Percentiles rank a stretch among this genome's conserved stretches.
Evolutionary conservation across 305 asterid genomes (phyloP).

Genomic region (Fraxinus dipetala): DNA sequence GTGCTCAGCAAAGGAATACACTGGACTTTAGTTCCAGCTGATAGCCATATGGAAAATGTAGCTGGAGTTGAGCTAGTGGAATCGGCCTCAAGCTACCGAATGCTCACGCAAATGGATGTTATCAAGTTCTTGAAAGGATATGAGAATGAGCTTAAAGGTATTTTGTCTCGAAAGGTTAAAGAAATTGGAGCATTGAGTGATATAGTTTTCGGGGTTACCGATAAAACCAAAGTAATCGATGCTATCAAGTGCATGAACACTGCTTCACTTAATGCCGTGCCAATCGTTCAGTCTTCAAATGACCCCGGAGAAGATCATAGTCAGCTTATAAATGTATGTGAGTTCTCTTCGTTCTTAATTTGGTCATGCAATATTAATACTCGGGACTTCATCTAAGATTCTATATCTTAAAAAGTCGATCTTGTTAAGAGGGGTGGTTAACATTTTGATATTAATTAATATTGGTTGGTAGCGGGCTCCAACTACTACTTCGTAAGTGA

Average conservation of each 20-base stretch:
- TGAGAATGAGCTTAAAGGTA: slow-evolving; percentile 41
- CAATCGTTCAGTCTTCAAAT: slow-evolving; percentile 44
- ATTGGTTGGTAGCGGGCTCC: too few relatives aligned
- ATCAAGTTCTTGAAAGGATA: slow-evolving; percentile 52
- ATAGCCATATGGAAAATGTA: slow-evolving; percentile 55
- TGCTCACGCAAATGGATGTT: slow-evolving; percentile 84
- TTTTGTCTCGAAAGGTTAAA: slow-evolving; percentile 32
- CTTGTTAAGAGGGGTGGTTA: too few relatives aligned
- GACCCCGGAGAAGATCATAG: slow-evolving; percentile 39
- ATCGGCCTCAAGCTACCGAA: slow-evolving; percentile 66
- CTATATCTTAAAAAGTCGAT: too few relatives aligned
- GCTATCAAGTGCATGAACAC: slow-evolving; percentile 65
- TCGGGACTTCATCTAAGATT: too few relatives aligned
- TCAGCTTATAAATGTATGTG: slow-evolving; percentile 58
- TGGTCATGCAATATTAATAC: background rate
- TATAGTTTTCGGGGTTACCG: slow-evolving; percentile 50
- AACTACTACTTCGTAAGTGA: too few relatives aligned
- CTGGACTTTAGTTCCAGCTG: slow-evolving; percentile 67
- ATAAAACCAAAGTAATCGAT: slow-evolving; percentile 50
- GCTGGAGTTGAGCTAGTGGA: slow-evolving; percentile 69
- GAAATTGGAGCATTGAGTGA: slow-evolving; percentile 50
- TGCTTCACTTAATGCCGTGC: slow-evolving; percentile 65
- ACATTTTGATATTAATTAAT: too few relatives aligned
- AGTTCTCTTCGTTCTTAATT: background rate
- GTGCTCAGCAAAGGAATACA: slow-evolving; percentile 87